Evolutionary conservation across 345 rosid genomes (phyloP).

Genomic region (Ceriops decandra): DNA sequence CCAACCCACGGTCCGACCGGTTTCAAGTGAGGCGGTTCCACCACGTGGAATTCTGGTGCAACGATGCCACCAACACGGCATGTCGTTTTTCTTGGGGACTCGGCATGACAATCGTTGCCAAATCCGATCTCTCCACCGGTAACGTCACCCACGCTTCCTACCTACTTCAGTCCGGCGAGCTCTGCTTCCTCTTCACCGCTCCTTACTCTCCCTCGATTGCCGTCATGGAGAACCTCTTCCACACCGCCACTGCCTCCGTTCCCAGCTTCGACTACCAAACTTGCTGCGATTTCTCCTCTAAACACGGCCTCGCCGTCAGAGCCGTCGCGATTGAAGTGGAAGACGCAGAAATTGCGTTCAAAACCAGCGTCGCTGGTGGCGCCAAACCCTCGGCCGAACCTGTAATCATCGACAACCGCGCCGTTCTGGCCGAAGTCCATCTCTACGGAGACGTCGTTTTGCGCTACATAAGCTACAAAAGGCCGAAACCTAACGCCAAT

Average conservation of each 20-base stretch:
- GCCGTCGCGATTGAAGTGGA: conserved; percentile 71
- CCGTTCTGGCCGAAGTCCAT: conserved; percentile 59
- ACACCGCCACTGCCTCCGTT: conserved; percentile 41
- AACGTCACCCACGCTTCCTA: conserved; percentile 79
- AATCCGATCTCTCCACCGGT: conserved; percentile 93
- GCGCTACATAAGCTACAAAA: conserved; percentile 58
- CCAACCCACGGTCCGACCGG: conserved; percentile 70
- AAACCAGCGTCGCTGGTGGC: conserved; percentile 56
- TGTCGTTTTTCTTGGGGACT: conserved; percentile 93
- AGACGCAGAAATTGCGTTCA: conserved; percentile 64
- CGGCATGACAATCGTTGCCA: conserved; percentile 74
- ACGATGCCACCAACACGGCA: conserved; percentile 73
- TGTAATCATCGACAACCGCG: conserved; percentile 36
- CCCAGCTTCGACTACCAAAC: conserved; percentile 46
- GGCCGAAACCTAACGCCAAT: neutral
- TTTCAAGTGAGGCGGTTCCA: conserved; percentile 71
- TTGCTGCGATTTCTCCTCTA: conserved; percentile 49
- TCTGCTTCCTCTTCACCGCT: conserved; percentile 75
- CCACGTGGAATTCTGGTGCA: conserved; percentile 90
- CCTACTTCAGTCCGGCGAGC: conserved; percentile 73
- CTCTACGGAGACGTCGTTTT: conserved; percentile 85
- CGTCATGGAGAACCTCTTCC: conserved; percentile 25
- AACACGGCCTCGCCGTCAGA: conserved; percentile 71
- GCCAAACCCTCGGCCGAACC: conserved; percentile 56
- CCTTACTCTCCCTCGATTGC: conserved; percentile 77